Evolutionary conservation across 2,329 filamentous ascomycete genomes (phyloP).

Genomic region (Clonostachys sp.): DNA sequence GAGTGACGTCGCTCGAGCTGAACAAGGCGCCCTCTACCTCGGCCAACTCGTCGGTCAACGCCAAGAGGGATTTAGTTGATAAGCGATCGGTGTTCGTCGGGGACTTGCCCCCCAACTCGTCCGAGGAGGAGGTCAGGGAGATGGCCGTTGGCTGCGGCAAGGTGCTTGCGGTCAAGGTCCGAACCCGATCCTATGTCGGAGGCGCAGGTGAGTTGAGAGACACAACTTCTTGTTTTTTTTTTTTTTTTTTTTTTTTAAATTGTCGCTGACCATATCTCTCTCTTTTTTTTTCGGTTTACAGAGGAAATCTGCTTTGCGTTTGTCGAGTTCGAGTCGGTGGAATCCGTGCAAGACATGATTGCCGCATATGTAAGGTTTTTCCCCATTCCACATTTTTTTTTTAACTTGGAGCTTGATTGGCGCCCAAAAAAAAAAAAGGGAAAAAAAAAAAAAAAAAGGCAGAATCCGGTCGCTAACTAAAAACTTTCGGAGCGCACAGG

Average conservation of each 20-base stretch:
- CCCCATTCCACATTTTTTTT: too few relatives aligned
- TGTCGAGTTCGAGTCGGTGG: not conserved
- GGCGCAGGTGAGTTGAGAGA: too few relatives aligned
- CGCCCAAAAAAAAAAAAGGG: too few relatives aligned
- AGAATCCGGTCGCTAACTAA: not conserved
- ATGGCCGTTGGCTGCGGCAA: not conserved
- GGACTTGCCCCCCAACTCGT: slow-evolving; percentile 30
- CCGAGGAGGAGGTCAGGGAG: slow-evolving; percentile 23
- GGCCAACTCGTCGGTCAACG: not conserved
- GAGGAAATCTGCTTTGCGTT: slow-evolving; percentile 1
- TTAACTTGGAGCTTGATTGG: too few relatives aligned
- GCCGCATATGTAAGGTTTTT: not conserved
- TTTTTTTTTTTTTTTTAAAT: too few relatives aligned
- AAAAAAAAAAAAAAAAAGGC: too few relatives aligned
- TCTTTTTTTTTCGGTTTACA: not conserved
- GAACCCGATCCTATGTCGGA: not conserved
- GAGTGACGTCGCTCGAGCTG: not conserved
- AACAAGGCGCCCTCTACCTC: not conserved
- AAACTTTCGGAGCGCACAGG: too few relatives aligned
- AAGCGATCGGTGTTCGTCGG: slow-evolving; percentile 44
- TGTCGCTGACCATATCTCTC: not conserved
- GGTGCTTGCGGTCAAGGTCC: not conserved
- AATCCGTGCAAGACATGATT: slow-evolving; percentile 2
- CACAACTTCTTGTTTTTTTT: too few relatives aligned
- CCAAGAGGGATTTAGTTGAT: slow-evolving; percentile 18